Percentiles rank a stretch among this genome's conserved stretches.
Conservation (phyloP, 1,284 basidiomycete species). For the Ganoderma lingzhi region DNA sequence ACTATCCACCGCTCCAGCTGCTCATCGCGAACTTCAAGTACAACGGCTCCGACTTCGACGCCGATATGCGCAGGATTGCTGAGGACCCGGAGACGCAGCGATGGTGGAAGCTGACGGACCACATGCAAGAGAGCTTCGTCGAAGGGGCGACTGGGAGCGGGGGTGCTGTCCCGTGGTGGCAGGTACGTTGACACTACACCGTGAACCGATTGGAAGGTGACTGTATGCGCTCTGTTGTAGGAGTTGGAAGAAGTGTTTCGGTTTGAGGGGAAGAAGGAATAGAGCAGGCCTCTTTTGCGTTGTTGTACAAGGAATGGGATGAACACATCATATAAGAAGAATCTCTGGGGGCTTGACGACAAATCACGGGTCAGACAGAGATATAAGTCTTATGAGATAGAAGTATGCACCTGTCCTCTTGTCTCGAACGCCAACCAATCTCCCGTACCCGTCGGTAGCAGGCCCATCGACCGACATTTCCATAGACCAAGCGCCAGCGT, state of each 20-base stretch:
- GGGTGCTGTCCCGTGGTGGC: constrained; percentile 77
- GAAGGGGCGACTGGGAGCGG: constrained; percentile 76
- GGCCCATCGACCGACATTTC: constrained; percentile 92
- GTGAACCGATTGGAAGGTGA: too few species aligned
- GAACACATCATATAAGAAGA: constrained; percentile 24
- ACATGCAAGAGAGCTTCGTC: constrained; percentile 81
- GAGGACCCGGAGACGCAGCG: constrained; percentile 71
- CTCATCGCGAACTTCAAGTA: constrained; percentile 79
- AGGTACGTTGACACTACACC: constrained; percentile 37
- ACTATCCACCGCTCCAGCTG: constrained; percentile 67
- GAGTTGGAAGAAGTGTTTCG: constrained; percentile 77
- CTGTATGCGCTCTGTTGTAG: constrained; percentile 40
- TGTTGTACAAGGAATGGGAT: constrained; percentile 10
- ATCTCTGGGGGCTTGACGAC: constrained; percentile 31
- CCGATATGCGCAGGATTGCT: constrained; percentile 71
- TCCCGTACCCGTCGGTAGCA: constrained; percentile 86
- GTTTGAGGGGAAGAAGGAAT: constrained; percentile 56
- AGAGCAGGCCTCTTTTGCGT: not conserved
- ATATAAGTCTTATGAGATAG: not conserved
- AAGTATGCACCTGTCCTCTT: constrained; percentile 65
- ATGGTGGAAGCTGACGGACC: constrained; percentile 84
- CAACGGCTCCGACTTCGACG: constrained; percentile 64
- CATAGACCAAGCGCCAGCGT: constrained; percentile 85
- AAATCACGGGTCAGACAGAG: not conserved
- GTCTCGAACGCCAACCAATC: constrained; percentile 95